A percentile compares a stretch with the other conserved stretches of the same genome.
Evolutionary conservation across 1,139 yeast species (phyloP).

Genomic region (Pichia sp.): DNA sequence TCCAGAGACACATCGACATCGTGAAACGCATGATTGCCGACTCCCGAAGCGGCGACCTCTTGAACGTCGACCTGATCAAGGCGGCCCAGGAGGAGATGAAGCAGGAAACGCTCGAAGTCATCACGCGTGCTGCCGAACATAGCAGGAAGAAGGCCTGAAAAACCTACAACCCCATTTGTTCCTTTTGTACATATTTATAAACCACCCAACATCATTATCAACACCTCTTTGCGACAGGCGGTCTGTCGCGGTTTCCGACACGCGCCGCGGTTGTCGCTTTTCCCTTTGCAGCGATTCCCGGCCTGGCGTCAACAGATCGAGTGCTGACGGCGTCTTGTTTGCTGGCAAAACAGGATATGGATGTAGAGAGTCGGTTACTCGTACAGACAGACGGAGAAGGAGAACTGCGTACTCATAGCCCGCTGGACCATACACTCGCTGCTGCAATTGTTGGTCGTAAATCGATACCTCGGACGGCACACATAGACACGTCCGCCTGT

Average conservation of each 20-base stretch:
- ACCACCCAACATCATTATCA: too few relatives aligned
- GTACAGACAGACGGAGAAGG: background rate
- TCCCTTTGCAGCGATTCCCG: background rate
- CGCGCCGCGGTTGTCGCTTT: background rate
- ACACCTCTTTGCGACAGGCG: background rate
- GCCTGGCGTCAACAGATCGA: background rate
- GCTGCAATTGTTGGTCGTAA: background rate
- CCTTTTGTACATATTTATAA: background rate
- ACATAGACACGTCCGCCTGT: background rate
- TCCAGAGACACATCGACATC: constrained; percentile 34
- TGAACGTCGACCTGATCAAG: constrained; percentile 26
- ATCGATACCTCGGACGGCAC: background rate
- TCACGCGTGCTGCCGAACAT: constrained; percentile 27
- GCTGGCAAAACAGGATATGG: background rate
- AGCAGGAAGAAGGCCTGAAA: constrained; percentile 6
- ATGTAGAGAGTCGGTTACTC: background rate
- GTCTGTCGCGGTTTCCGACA: background rate
- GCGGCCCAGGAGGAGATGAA: constrained; percentile 34
- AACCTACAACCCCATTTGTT: too few relatives aligned
- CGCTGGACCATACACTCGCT: background rate
- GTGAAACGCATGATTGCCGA: constrained; percentile 45
- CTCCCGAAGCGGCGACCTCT: constrained; percentile 39
- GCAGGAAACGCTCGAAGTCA: constrained; percentile 25
- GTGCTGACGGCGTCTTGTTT: background rate
- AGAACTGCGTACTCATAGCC: background rate